These are phyloP conservation scores for Cicer arietinum DNA, from an alignment of 306 rosid species.

Conservation along the genomic window DNA sequence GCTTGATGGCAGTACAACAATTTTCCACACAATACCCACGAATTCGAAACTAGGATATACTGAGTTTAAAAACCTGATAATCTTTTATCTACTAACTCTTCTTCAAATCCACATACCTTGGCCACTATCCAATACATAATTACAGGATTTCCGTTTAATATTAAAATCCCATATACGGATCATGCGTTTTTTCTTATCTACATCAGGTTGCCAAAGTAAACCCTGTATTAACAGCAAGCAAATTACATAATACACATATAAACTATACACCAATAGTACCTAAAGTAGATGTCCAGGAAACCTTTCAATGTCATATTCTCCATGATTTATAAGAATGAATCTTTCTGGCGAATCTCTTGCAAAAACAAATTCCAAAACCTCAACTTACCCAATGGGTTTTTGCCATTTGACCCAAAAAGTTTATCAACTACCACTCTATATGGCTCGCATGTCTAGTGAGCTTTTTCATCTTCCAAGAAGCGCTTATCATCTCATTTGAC, in stretches of 20 bases:
- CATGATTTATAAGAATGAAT: slow-evolving; percentile 2
- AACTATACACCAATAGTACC: slow-evolving; percentile 21
- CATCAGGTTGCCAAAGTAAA: slow-evolving; percentile 18
- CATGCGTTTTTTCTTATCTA: neutral
- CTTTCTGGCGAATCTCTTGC: neutral
- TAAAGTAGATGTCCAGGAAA: slow-evolving; percentile 22
- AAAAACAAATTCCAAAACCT: slow-evolving; percentile 25
- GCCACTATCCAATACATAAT: slow-evolving; percentile 21
- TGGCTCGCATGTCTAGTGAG: neutral
- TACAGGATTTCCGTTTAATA: slow-evolving; percentile 11
- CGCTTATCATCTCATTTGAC: neutral
- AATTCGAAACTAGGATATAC: slow-evolving; percentile 12
- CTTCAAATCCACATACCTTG: slow-evolving; percentile 17
- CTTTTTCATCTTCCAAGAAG: slow-evolving; percentile 17
- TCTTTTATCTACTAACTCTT: slow-evolving; percentile 23
- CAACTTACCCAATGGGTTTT: slow-evolving; percentile 1
- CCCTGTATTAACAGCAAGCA: neutral
- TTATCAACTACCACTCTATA: neutral
- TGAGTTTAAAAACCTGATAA: neutral
- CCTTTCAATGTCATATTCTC: slow-evolving; percentile 4
- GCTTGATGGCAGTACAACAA: neutral
- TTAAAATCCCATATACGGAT: neutral
- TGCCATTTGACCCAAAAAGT: neutral
- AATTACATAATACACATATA: neutral
- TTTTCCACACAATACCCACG: slow-evolving; percentile 13